A percentile compares a stretch with the other conserved stretches of the same genome.
Evolutionary conservation across 2,329 filamentous ascomycete species (phyloP).

Genomic region (Ophiobolus disseminans): DNA sequence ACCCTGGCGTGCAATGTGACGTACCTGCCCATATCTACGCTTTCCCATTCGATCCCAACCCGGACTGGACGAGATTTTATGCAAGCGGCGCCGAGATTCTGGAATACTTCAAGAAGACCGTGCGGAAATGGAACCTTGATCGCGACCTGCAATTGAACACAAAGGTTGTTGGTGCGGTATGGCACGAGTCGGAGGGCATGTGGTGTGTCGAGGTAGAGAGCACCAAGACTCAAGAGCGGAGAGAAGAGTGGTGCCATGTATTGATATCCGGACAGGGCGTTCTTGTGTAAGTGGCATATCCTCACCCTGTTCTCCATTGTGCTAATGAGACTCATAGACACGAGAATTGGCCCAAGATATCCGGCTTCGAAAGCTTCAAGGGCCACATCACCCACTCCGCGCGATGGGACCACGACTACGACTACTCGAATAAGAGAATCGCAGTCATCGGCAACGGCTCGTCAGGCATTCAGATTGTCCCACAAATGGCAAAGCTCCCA

Average conservation of each 20-base stretch:
- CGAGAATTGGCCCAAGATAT: constrained; percentile 54
- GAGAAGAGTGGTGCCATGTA: constrained; percentile 23
- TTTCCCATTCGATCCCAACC: constrained; percentile 53
- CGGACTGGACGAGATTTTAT: constrained; percentile 51
- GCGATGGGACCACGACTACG: constrained; percentile 56
- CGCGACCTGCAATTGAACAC: constrained; percentile 42
- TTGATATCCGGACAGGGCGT: constrained; percentile 27
- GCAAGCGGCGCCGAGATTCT: constrained; percentile 48
- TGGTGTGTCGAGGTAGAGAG: constrained; percentile 48
- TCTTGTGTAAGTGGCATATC: constrained; percentile 37
- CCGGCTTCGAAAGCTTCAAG: constrained; percentile 55
- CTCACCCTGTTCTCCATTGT: too few species aligned
- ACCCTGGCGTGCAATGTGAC: constrained; percentile 2
- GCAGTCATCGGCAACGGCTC: constrained; percentile 31
- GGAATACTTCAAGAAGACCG: constrained; percentile 49
- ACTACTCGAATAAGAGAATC: constrained; percentile 25
- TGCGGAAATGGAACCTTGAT: constrained; percentile 48
- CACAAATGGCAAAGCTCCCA: constrained; percentile 25
- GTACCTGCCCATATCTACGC: constrained; percentile 19
- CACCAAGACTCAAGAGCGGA: constrained; percentile 11
- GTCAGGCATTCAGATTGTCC: constrained; percentile 29
- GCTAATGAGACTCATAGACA: constrained; percentile 9
- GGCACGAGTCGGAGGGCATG: constrained; percentile 43
- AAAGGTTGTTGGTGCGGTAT: constrained; percentile 44
- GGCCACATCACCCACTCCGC: constrained; percentile 63